These are phyloP conservation scores for Colletotrichum sojae DNA, from an alignment of 2,329 filamentous ascomycete species.

Conservation along the genomic window DNA sequence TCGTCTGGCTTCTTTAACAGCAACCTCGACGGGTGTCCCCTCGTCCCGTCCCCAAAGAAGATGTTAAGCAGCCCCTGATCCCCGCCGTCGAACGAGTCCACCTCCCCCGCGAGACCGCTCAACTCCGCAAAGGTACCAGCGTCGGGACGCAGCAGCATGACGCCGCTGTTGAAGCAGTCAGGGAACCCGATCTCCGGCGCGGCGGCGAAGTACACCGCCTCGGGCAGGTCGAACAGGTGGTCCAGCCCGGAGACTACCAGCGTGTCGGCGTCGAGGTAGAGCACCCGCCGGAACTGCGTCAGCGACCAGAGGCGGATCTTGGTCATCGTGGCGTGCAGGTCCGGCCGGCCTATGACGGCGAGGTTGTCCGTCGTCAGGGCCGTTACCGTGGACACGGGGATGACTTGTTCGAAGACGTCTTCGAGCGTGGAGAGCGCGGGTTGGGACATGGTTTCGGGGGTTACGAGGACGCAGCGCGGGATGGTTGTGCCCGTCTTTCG, in stretches of 20 bases:
- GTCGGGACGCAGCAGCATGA: conserved; percentile 77
- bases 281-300: conserved; percentile 66
- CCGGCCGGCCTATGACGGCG: conserved; percentile 76
- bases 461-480: conserved; percentile 38
- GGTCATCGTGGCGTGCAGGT: conserved; percentile 77
- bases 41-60: conserved; percentile 65
- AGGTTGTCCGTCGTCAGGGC: conserved; percentile 62
- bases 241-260: conserved; percentile 76
- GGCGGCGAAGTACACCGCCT: conserved; percentile 54
- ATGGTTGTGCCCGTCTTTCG: conserved; percentile 31
- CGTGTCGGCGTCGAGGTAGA: conserved; percentile 74
- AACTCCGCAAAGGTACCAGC: conserved; percentile 76
- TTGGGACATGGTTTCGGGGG: conserved; percentile 32
- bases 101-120: conserved; percentile 70
- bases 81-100: conserved; percentile 81
- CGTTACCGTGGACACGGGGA: conserved; percentile 37
- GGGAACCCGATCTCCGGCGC: conserved; percentile 81
- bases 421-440: conserved; percentile 19
- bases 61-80: conserved; percentile 80
- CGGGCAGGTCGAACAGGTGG: conserved; percentile 78
- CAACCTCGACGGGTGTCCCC: conserved; percentile 50
- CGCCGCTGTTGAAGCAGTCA: conserved; percentile 78
- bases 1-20: not conserved
- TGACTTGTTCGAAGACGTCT: conserved; percentile 31
- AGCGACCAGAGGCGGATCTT: conserved; percentile 80